phyloP scores from a whole-genome alignment of 2,329 filamentous ascomycete species.

The Conoideocrella luteorostrata region DNA sequence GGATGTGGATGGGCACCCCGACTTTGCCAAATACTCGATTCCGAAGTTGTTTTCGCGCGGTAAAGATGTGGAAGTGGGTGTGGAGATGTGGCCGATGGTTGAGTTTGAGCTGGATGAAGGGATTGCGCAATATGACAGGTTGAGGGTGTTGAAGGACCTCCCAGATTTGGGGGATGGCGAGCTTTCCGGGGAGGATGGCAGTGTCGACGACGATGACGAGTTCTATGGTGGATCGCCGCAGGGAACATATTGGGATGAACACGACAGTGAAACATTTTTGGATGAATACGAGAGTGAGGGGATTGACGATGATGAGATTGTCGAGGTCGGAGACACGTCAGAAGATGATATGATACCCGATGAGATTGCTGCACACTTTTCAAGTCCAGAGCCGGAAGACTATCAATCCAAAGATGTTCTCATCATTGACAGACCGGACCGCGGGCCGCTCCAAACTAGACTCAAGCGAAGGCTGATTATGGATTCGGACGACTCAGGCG shows the following conservation, averaged over 20 bases:
- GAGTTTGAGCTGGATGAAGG: constrained; percentile 18
- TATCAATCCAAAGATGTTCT: no score
- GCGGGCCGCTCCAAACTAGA: constrained; percentile 10
- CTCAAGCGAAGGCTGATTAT: constrained; percentile 23
- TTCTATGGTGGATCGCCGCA: constrained; percentile 12
- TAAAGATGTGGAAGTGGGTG: constrained; percentile 3
- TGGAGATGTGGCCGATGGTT: constrained; percentile 24
- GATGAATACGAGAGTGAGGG: constrained; percentile 34
- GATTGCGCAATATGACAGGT: constrained; percentile 12
- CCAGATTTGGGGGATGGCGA: constrained; percentile 8
- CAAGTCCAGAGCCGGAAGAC: constrained; percentile 6
- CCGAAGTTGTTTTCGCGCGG: constrained; percentile 7
- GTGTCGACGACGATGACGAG: constrained; percentile 9
- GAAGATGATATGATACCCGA: constrained; percentile 12
- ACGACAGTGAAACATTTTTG: constrained; percentile 8
- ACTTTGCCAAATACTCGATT: constrained; percentile 22
- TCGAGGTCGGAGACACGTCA: constrained; percentile 16
- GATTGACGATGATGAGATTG: constrained; percentile 29
- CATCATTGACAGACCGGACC: background rate
- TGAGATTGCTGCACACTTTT: constrained; percentile 3
- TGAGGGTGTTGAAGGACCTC: constrained; percentile 9
- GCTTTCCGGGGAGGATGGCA: constrained; percentile 9
- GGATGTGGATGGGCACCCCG: constrained; percentile 20
- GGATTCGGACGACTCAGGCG: constrained; percentile 25
- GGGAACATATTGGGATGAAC: constrained; percentile 10